Percentiles rank a stretch among this genome's conserved stretches.
These are phyloP conservation scores for Cubamyces lactineus DNA, from an alignment of 768 basidiomycete species.

Conservation along the genomic window DNA sequence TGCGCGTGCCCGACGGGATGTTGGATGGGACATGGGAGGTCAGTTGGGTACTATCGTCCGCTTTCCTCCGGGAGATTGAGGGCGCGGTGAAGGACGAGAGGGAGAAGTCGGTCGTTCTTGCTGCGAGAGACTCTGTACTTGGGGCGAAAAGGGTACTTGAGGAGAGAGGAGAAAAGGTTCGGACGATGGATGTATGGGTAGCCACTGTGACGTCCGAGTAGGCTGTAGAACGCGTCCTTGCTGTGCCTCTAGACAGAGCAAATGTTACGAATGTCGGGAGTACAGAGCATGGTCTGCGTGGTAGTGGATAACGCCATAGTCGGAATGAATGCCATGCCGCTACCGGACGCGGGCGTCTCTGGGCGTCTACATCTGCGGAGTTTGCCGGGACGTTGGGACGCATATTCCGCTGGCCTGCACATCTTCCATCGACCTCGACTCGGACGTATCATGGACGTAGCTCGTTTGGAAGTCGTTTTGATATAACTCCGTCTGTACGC, in stretches of 20 bases:
- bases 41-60: constrained; percentile 23
- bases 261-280: no score
- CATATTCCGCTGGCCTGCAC: no score
- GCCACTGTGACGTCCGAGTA: constrained; percentile 1
- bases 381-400: neutral
- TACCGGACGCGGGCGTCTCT: neutral
- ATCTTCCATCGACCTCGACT: no score
- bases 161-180: constrained; percentile 18
- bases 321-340: neutral
- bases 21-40: constrained; percentile 44
- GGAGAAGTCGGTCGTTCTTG: constrained; percentile 38
- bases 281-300: no score
- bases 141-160: constrained; percentile 19
- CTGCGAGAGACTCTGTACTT: constrained; percentile 36
- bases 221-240: neutral
- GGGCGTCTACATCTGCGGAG: neutral
- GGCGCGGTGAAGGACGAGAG: constrained; percentile 34
- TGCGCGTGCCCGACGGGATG: constrained; percentile 33
- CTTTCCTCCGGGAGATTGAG: constrained; percentile 34
- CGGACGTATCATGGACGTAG: no score
- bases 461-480: no score
- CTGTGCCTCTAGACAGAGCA: no score
- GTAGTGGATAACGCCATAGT: no score
- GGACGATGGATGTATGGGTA: constrained; percentile 28
- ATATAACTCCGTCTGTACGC: no score